phyloP scores from a whole-genome alignment of 768 basidiomycete genomes.

The Tylopilus felleus region DNA sequence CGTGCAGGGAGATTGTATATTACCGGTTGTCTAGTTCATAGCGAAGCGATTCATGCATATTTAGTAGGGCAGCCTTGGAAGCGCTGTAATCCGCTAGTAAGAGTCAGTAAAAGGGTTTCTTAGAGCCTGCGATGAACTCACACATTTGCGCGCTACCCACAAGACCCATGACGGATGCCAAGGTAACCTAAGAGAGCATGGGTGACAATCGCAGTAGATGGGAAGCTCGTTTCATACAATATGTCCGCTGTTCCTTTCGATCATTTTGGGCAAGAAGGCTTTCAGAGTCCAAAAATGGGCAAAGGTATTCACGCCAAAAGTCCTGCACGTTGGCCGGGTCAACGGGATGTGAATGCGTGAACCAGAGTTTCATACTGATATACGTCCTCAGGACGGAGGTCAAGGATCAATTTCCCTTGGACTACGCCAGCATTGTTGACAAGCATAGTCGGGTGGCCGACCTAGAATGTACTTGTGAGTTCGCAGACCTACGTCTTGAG shows the following conservation, averaged over 20 bases:
- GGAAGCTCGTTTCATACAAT: constrained; percentile 51
- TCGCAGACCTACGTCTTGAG: neutral
- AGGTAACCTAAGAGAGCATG: constrained; percentile 53
- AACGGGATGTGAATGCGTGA: neutral
- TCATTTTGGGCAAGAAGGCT: constrained; percentile 87
- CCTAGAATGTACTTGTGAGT: constrained; percentile 38
- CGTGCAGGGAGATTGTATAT: constrained; percentile 6
- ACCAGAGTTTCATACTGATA: constrained; percentile 75
- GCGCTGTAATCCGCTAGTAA: constrained; percentile 80
- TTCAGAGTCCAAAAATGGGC: constrained; percentile 92
- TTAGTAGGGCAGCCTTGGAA: constrained; percentile 86
- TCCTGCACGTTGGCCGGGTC: constrained; percentile 45
- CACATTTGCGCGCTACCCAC: constrained; percentile 74
- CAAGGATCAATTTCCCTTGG: constrained; percentile 83
- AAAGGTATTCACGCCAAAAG: constrained; percentile 84
- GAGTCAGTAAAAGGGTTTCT: constrained; percentile 6
- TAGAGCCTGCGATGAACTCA: constrained; percentile 36
- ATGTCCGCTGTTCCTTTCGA: constrained; percentile 76
- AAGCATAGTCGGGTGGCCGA: constrained; percentile 85
- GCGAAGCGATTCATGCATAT: constrained; percentile 79
- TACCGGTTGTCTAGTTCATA: constrained; percentile 84
- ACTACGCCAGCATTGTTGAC: constrained; percentile 96
- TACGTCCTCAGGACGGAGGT: constrained; percentile 74
- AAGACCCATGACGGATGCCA: constrained; percentile 73
- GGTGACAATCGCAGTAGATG: constrained; percentile 1